These are phyloP conservation scores for Bryum argenteum DNA, from an alignment of 225 moss, liverwort and hornwort species.

Conservation along the genomic window DNA sequence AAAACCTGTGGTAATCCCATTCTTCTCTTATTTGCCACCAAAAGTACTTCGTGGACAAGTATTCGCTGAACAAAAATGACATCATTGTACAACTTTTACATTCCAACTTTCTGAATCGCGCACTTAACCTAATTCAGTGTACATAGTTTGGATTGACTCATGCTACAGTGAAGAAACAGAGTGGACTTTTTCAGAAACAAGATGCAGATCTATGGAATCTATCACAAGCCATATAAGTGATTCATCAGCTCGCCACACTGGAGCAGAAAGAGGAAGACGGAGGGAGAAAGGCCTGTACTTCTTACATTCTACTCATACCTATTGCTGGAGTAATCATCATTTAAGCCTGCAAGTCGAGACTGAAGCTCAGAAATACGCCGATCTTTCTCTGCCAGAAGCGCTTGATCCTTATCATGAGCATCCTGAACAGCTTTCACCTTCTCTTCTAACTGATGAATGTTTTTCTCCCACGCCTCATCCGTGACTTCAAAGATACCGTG, in stretches of 20 bases:
- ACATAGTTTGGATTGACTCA: too few relatives aligned
- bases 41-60: too few relatives aligned
- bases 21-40: too few relatives aligned
- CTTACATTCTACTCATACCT: conserved; percentile 19
- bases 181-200: neutral
- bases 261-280: too few relatives aligned
- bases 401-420: conserved; percentile 57
- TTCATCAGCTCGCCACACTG: too few relatives aligned
- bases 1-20: too few relatives aligned
- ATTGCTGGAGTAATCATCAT: neutral
- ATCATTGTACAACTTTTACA: too few relatives aligned
- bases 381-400: conserved; percentile 56
- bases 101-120: too few relatives aligned
- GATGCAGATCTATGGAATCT: neutral
- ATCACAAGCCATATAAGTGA: too few relatives aligned
- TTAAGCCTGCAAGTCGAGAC: conserved; percentile 31
- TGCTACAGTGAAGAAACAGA: neutral
- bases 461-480: conserved; percentile 97
- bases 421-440: conserved; percentile 59
- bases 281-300: conserved; percentile 1
- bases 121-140: too few relatives aligned
- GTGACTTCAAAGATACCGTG: conserved; percentile 98
- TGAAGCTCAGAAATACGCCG: conserved; percentile 62
- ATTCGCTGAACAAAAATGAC: too few relatives aligned
- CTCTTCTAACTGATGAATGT: conserved; percentile 62